These are phyloP conservation scores for Xylaria sp. DNA, from an alignment of 2,329 filamentous ascomycete species.

Conservation along the genomic window DNA sequence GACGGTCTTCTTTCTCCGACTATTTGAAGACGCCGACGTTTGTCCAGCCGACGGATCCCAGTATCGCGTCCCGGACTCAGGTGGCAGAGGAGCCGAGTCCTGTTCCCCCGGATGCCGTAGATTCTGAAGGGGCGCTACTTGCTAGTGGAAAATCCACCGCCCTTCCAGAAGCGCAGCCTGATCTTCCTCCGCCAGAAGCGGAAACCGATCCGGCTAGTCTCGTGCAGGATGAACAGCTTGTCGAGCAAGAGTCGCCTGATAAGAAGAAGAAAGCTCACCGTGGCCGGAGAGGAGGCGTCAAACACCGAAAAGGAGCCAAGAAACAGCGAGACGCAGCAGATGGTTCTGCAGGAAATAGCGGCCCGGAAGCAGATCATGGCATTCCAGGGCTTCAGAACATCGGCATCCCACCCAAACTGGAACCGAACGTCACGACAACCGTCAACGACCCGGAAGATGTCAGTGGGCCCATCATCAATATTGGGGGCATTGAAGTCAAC, in stretches of 20 bases:
- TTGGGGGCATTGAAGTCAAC: conserved; percentile 73
- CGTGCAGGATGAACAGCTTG: conserved; percentile 44
- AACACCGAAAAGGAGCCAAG: conserved; percentile 71
- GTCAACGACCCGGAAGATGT: conserved; percentile 69
- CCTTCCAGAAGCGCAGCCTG: conserved; percentile 36
- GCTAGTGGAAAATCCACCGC: conserved; percentile 16
- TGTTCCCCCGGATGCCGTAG: neutral
- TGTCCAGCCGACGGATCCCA: conserved; percentile 39
- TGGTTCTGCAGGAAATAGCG: conserved; percentile 60
- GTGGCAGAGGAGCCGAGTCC: conserved; percentile 9
- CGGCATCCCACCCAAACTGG: conserved; percentile 63
- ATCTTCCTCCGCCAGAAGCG: conserved; percentile 38
- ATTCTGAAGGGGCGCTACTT: conserved; percentile 1
- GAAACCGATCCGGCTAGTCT: conserved; percentile 31
- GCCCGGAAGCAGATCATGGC: conserved; percentile 52
- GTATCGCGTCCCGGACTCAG: conserved; percentile 16
- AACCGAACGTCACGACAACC: conserved; percentile 71
- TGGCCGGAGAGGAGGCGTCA: conserved; percentile 76
- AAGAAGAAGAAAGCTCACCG: conserved; percentile 76
- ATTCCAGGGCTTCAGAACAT: conserved; percentile 73
- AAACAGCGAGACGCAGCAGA: conserved; percentile 64
- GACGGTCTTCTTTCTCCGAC: conserved; percentile 43
- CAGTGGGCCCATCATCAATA: conserved; percentile 68
- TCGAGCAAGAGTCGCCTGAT: conserved; percentile 52
- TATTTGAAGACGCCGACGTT: conserved; percentile 41